Conservation (phyloP, 1,139 yeast species). For the Arxiozyma telluris region DNA sequence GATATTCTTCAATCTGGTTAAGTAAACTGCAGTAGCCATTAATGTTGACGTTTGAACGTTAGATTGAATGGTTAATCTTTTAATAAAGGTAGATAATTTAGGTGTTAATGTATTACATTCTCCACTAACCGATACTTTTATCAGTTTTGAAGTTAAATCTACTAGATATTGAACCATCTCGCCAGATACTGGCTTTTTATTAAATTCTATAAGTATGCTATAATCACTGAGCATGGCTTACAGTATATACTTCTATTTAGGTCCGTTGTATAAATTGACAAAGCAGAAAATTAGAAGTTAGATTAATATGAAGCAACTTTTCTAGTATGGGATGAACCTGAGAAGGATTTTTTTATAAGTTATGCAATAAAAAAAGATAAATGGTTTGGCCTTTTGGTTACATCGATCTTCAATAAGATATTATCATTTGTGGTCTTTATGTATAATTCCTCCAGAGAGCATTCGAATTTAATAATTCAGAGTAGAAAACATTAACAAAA, state of each 20-base stretch:
- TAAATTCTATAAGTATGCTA: constrained; percentile 62
- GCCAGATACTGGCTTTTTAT: constrained; percentile 64
- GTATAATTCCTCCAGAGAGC: neutral
- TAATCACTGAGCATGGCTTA: constrained; percentile 37
- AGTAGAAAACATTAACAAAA: neutral
- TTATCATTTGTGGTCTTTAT: neutral
- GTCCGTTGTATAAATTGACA: too few species aligned
- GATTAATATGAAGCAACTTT: neutral
- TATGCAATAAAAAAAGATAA: too few species aligned
- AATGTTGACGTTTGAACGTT: constrained; percentile 93
- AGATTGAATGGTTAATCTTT: constrained; percentile 62
- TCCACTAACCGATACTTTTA: constrained; percentile 40
- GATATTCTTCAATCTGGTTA: constrained; percentile 63
- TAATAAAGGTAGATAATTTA: constrained; percentile 55
- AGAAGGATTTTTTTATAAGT: too few species aligned
- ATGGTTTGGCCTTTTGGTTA: neutral
- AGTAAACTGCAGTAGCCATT: constrained; percentile 82
- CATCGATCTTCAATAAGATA: neutral
- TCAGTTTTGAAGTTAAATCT: constrained; percentile 69
- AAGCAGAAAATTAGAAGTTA: neutral
- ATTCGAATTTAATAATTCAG: neutral
- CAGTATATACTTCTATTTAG: neutral
- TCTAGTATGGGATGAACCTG: neutral
- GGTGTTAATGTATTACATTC: constrained; percentile 14
- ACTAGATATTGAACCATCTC: constrained; percentile 80